Conservation (phyloP, 208 protist genomes). For the Strigomonas culicis region DNA sequence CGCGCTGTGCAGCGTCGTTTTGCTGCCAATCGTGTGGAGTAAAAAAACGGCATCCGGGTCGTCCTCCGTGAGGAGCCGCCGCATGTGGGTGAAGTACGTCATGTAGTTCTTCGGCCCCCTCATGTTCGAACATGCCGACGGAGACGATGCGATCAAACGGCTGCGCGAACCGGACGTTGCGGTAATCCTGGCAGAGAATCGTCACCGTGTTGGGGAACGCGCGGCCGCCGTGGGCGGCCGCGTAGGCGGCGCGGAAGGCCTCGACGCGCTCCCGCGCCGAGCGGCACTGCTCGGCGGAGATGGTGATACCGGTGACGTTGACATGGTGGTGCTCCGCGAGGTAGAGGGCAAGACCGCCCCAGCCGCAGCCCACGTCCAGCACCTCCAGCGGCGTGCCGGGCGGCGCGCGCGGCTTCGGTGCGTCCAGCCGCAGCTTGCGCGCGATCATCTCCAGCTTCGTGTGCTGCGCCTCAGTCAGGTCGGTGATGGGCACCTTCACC, state of each 20-base stretch:
- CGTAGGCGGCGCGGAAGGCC: too few species aligned
- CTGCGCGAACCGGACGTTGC: slow-evolving; percentile 35
- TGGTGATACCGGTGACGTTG: slow-evolving; percentile 69
- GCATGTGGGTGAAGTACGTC: slow-evolving; percentile 61
- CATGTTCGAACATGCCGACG: slow-evolving; percentile 87
- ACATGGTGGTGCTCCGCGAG: slow-evolving; percentile 56
- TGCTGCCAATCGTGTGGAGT: slow-evolving; percentile 71
- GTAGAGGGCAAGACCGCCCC: slow-evolving; percentile 60
- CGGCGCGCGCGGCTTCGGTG: neutral
- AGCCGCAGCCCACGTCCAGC: slow-evolving; percentile 80
- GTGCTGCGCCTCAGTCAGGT: slow-evolving; percentile 69
- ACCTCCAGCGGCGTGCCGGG: slow-evolving; percentile 24
- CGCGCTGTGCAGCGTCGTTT: slow-evolving; percentile 54
- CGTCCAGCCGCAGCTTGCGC: slow-evolving; percentile 65
- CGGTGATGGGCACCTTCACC: slow-evolving; percentile 12
- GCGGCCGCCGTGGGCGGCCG: slow-evolving; percentile 15
- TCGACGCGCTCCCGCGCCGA: slow-evolving; percentile 26
- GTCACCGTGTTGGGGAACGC: slow-evolving; percentile 27
- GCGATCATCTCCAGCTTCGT: slow-evolving; percentile 74
- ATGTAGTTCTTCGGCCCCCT: slow-evolving; percentile 78
- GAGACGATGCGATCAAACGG: slow-evolving; percentile 76
- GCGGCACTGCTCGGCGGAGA: slow-evolving; percentile 53
- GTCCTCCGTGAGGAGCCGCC: slow-evolving; percentile 42
- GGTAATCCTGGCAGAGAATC: slow-evolving; percentile 69
- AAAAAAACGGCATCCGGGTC: slow-evolving; percentile 53